phyloP scores from a whole-genome alignment of 2,329 filamentous ascomycete species.

The Metarhizium robertsii region DNA sequence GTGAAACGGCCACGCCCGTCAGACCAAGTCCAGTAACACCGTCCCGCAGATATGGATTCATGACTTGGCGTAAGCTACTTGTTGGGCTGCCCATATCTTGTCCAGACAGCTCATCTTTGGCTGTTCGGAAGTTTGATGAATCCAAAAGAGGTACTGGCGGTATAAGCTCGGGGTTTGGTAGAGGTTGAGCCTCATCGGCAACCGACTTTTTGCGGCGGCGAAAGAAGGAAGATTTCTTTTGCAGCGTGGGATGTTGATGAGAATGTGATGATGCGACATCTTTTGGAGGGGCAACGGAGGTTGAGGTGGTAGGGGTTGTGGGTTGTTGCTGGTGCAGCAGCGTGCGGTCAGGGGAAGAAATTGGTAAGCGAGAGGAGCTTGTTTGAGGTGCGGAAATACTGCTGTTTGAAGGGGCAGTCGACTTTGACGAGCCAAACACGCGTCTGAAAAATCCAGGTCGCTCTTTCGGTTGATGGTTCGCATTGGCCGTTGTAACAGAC shows the following conservation, averaged over 20 bases:
- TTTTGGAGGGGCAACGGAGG: slow-evolving; percentile 37
- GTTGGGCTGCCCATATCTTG: slow-evolving; percentile 50
- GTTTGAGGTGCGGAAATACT: not conserved
- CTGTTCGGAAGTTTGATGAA: slow-evolving; percentile 21
- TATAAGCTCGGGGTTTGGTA: slow-evolving; percentile 37
- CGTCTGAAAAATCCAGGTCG: slow-evolving; percentile 85
- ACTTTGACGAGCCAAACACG: slow-evolving; percentile 71
- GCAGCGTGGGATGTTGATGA: slow-evolving; percentile 46
- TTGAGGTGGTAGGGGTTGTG: slow-evolving; percentile 27
- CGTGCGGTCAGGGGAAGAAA: slow-evolving; percentile 22
- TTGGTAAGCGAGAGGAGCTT: slow-evolving; percentile 7
- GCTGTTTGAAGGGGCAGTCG: slow-evolving; percentile 13
- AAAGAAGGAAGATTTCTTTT: slow-evolving; percentile 94
- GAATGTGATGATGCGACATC: slow-evolving; percentile 35
- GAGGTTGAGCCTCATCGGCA: slow-evolving; percentile 57
- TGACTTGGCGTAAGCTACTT: slow-evolving; percentile 75
- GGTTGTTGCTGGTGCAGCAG: slow-evolving; percentile 26
- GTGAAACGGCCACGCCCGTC: slow-evolving; percentile 9
- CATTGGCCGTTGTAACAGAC: slow-evolving; percentile 33
- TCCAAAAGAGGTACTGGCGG: slow-evolving; percentile 29
- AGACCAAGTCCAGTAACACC: slow-evolving; percentile 20
- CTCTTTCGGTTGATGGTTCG: slow-evolving; percentile 47
- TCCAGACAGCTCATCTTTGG: slow-evolving; percentile 19
- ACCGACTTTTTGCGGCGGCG: slow-evolving; percentile 85
- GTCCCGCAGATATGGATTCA: slow-evolving; percentile 65